phyloP scores from a whole-genome alignment of 352 stramenopile genomes.

The Pythium diclinum region DNA sequence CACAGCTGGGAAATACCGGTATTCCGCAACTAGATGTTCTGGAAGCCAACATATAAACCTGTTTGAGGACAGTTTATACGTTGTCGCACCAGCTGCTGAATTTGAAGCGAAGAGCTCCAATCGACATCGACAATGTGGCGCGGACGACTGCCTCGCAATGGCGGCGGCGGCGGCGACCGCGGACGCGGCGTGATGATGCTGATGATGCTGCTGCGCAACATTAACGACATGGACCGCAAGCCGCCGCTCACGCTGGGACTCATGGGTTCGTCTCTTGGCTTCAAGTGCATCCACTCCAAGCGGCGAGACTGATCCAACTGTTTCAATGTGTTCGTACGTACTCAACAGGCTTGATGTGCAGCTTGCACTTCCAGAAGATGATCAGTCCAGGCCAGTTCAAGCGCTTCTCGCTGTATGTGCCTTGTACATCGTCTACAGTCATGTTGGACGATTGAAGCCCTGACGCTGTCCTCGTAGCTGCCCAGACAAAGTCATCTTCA shows the following conservation, averaged over 20 bases:
- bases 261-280: conserved; percentile 22
- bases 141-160: conserved; percentile 11
- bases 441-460: neutral
- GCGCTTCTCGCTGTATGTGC: conserved; percentile 47
- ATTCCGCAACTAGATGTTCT: neutral
- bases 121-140: conserved; percentile 13
- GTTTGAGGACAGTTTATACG: conserved; percentile 11
- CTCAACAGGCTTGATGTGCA: conserved; percentile 38
- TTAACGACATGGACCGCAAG: conserved; percentile 63
- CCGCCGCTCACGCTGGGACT: conserved; percentile 32
- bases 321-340: neutral
- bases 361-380: conserved; percentile 52
- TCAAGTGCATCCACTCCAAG: too few species aligned
- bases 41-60: conserved; percentile 1
- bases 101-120: conserved; percentile 4
- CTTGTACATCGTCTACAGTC: neutral
- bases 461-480: conserved; percentile 43
- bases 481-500: conserved; percentile 47
- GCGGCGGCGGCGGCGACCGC: neutral
- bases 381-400: conserved; percentile 34
- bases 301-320: neutral
- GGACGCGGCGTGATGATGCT: conserved; percentile 24
- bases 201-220: conserved; percentile 36
- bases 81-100: conserved; percentile 2
- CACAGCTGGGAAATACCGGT: conserved; percentile 9